Evolutionary conservation across 768 basidiomycete species (phyloP).

Genomic region (Suillus plorans): DNA sequence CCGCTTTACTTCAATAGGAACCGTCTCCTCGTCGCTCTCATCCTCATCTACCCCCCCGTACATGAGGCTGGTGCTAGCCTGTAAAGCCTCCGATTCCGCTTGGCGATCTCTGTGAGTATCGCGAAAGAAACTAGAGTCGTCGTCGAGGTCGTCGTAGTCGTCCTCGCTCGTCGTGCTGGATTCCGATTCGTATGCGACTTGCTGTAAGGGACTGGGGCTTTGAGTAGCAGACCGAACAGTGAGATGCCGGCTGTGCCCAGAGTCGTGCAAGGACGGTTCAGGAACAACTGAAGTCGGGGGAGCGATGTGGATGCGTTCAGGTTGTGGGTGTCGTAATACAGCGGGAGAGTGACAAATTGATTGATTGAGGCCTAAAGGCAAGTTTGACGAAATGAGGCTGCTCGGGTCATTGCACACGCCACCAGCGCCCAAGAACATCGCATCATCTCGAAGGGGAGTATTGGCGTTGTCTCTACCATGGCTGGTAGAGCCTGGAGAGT

Average conservation of each 20-base stretch:
- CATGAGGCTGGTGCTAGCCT: slow-evolving; percentile 32
- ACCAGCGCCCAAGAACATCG: slow-evolving; percentile 53
- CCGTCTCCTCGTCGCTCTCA: slow-evolving; percentile 36
- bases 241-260: slow-evolving; percentile 19
- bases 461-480: slow-evolving; percentile 20
- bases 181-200: slow-evolving; percentile 31
- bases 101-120: slow-evolving; percentile 26
- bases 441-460: slow-evolving; percentile 39
- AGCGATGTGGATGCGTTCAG: slow-evolving; percentile 25
- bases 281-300: slow-evolving; percentile 22
- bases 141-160: slow-evolving; percentile 30
- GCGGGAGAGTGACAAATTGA: slow-evolving; percentile 18
- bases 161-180: slow-evolving; percentile 28
- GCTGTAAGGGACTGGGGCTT: slow-evolving; percentile 41
- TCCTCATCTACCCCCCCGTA: slow-evolving; percentile 33
- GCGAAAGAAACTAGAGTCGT: slow-evolving; percentile 34
- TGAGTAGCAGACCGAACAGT: slow-evolving; percentile 32
- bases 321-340: slow-evolving; percentile 29
- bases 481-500: slow-evolving; percentile 28
- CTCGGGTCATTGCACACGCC: slow-evolving; percentile 34
- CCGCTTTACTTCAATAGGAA: slow-evolving; percentile 35
- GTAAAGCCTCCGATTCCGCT: slow-evolving; percentile 22
- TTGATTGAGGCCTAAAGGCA: slow-evolving; percentile 33
- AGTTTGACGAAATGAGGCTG: slow-evolving; percentile 31
- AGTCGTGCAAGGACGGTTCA: slow-evolving; percentile 25